Conservation (phyloP, 2,329 filamentous ascomycete genomes). For the Alternaria brassicae region DNA sequence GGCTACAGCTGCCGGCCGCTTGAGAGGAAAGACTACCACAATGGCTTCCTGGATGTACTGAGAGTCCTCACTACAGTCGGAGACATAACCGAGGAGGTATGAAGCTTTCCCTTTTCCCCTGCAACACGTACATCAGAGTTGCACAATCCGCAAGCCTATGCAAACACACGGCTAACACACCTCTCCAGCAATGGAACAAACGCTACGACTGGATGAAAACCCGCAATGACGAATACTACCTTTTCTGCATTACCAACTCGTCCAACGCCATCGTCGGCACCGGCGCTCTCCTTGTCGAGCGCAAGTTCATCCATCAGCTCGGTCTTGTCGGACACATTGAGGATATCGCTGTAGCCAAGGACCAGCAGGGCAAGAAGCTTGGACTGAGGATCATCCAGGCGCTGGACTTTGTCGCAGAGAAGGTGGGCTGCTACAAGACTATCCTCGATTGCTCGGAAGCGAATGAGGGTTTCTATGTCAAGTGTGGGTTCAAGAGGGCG, state of each 20-base stretch:
- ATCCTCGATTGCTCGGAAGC: conserved; percentile 96
- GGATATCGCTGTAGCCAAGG: conserved; percentile 93
- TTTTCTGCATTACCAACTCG: conserved; percentile 83
- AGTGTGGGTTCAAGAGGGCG: conserved; percentile 92
- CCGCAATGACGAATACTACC: conserved; percentile 80
- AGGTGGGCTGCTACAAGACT: conserved; percentile 94
- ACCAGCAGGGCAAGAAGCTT: conserved; percentile 97
- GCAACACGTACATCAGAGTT: neutral
- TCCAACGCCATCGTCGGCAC: conserved; percentile 80
- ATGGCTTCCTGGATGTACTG: conserved; percentile 88
- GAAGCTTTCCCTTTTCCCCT: neutral
- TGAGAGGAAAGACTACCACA: conserved; percentile 76
- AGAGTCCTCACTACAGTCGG: conserved; percentile 92
- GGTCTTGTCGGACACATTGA: conserved; percentile 94
- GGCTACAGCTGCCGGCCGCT: conserved; percentile 86
- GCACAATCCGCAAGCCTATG: neutral
- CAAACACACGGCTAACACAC: neutral
- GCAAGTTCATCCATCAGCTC: conserved; percentile 87
- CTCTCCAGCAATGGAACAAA: conserved; percentile 65
- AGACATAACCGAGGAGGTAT: conserved; percentile 73
- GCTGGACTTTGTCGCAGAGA: conserved; percentile 83
- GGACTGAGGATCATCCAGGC: conserved; percentile 93
- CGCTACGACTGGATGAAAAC: conserved; percentile 82
- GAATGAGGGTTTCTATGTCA: conserved; percentile 97
- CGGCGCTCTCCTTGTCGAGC: conserved; percentile 87